Evolutionary conservation across 352 stramenopile genomes (phyloP).

Genomic region (Globisporangium acanthophoron): DNA sequence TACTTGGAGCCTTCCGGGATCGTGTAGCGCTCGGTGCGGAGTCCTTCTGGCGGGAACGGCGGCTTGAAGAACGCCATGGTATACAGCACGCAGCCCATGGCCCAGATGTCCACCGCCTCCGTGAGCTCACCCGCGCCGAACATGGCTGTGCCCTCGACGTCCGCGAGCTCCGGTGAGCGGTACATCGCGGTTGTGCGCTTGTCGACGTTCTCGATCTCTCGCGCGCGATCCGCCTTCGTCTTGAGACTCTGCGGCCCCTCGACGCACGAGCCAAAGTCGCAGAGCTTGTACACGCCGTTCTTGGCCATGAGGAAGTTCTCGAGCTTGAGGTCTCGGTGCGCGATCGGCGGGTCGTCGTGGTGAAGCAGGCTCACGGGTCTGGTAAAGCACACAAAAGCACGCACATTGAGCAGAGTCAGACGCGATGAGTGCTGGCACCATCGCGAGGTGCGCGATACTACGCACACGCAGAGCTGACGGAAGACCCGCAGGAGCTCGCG

Average conservation of each 20-base stretch:
- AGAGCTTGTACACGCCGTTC: conserved; percentile 92
- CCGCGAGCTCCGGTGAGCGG: conserved; percentile 94
- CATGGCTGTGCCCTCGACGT: conserved; percentile 88
- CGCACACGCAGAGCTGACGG: conserved; percentile 65
- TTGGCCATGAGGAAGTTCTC: conserved; percentile 94
- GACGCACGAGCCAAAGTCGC: conserved; percentile 93
- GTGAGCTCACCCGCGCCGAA: conserved; percentile 91
- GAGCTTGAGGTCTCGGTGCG: conserved; percentile 96
- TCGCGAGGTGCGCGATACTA: conserved; percentile 1
- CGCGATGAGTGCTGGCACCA: too few species aligned
- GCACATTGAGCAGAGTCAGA: background rate
- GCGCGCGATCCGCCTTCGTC: conserved; percentile 78
- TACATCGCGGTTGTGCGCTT: conserved; percentile 98
- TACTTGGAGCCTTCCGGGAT: conserved; percentile 90
- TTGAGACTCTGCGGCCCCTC: conserved; percentile 67
- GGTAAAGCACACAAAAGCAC: background rate
- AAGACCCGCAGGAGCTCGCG: conserved; percentile 67
- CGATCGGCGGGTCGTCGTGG: conserved; percentile 84
- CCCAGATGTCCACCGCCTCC: conserved; percentile 91
- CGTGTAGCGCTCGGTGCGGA: conserved; percentile 92
- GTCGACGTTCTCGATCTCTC: conserved; percentile 92
- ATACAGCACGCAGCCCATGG: conserved; percentile 95
- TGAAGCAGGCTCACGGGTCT: conserved; percentile 65
- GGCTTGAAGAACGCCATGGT: conserved; percentile 94
- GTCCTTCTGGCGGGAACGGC: conserved; percentile 93